These are phyloP conservation scores for Talaromyces atroroseus DNA, from an alignment of 2,329 filamentous ascomycete species.

Conservation along the genomic window DNA sequence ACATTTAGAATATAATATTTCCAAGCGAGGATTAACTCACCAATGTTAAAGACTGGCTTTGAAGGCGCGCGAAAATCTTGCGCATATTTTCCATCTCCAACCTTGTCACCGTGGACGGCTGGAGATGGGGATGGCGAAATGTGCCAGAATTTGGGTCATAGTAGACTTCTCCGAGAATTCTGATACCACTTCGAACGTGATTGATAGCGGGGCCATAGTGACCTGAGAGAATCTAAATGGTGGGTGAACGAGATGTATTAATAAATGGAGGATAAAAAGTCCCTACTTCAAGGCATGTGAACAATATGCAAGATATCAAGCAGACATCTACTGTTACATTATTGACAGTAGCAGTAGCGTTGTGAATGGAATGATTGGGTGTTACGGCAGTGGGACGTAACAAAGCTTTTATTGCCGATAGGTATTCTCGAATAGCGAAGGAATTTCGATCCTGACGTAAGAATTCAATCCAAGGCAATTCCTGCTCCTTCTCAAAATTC, in stretches of 20 bases:
- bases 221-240: conserved; percentile 18
- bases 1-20: neutral
- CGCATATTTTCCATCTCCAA: conserved; percentile 12
- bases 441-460: neutral
- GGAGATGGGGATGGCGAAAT: conserved; percentile 14
- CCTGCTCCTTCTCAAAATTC: conserved; percentile 14
- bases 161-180: conserved; percentile 17
- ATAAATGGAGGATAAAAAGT: neutral
- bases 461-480: neutral
- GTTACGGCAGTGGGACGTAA: neutral
- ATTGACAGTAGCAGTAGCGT: neutral
- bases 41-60: conserved; percentile 4
- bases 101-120: conserved; percentile 10
- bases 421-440: conserved; percentile 8
- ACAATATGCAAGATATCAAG: conserved; percentile 22
- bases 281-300: conserved; percentile 22
- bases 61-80: conserved; percentile 6
- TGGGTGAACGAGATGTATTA: neutral
- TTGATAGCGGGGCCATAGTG: conserved; percentile 20
- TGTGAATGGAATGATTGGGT: neutral
- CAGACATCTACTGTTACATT: conserved; percentile 15
- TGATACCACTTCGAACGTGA: conserved; percentile 19
- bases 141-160: conserved; percentile 4
- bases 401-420: conserved; percentile 3
- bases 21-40: neutral